Evolutionary conservation across 2,329 filamentous ascomycete genomes (phyloP).

Genomic region (Colletotrichum acutatum): DNA sequence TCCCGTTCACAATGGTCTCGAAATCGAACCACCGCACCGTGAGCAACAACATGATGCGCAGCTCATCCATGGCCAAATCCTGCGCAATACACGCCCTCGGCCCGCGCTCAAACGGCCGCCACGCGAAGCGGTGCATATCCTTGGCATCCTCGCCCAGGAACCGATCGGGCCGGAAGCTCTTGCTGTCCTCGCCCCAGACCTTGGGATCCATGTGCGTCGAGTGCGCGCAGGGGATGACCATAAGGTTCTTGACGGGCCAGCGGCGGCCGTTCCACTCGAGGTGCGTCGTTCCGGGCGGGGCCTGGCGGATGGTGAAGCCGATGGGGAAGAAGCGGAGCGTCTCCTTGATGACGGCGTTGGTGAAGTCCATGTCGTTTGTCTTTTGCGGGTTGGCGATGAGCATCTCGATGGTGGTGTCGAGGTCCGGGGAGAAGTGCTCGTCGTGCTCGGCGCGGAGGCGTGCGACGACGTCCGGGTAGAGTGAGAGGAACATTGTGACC

Average conservation of each 20-base stretch:
- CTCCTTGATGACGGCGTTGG: slow-evolving; percentile 64
- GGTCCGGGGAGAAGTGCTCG: slow-evolving; percentile 38
- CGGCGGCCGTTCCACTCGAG: slow-evolving; percentile 50
- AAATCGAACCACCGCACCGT: slow-evolving; percentile 40
- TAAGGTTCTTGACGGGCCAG: slow-evolving; percentile 49
- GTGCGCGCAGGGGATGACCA: slow-evolving; percentile 36
- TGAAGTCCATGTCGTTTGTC: slow-evolving; percentile 62
- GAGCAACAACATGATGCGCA: slow-evolving; percentile 41
- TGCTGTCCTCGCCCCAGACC: slow-evolving; percentile 48
- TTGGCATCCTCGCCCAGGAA: slow-evolving; percentile 44
- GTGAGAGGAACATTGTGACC: slow-evolving; percentile 38
- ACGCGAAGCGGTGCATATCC: slow-evolving; percentile 35
- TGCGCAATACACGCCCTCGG: slow-evolving; percentile 49
- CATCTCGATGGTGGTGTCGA: slow-evolving; percentile 47
- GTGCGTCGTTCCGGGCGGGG: slow-evolving; percentile 44
- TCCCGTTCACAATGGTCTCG: slow-evolving; percentile 36
- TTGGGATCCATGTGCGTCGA: slow-evolving; percentile 44
- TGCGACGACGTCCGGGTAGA: slow-evolving; percentile 36
- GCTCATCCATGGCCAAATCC: slow-evolving; percentile 46
- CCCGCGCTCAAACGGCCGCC: slow-evolving; percentile 48
- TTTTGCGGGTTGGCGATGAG: slow-evolving; percentile 54
- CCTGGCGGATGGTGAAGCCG: slow-evolving; percentile 53
- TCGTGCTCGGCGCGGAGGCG: slow-evolving; percentile 40
- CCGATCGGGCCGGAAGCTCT: slow-evolving; percentile 53
- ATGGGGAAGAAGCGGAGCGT: slow-evolving; percentile 62